Conservation (phyloP, 345 rosid species). For the Excoecaria cochinchinensis region DNA sequence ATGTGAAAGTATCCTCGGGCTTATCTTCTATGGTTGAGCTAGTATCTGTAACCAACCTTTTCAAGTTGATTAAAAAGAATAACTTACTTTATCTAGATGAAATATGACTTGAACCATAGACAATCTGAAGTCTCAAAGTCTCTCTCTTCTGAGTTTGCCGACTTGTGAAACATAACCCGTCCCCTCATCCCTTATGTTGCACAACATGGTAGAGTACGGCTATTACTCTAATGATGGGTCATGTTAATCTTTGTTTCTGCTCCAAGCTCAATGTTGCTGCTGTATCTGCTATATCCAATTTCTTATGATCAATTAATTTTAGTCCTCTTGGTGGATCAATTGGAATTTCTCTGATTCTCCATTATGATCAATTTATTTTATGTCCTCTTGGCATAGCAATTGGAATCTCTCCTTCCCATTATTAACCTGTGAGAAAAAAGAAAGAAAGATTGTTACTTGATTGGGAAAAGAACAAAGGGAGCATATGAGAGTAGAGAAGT, state of each 20-base stretch:
- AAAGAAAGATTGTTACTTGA: neutral
- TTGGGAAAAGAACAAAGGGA: neutral
- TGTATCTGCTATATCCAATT: neutral
- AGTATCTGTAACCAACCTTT: neutral
- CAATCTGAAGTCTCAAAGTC: neutral
- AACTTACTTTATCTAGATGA: neutral
- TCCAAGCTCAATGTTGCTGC: neutral
- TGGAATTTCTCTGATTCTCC: neutral
- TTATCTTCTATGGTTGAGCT: neutral
- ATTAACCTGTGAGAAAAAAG: neutral
- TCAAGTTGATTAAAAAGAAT: neutral
- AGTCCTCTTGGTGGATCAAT: neutral
- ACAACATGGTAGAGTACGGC: neutral
- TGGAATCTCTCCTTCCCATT: neutral
- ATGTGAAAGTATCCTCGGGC: neutral
- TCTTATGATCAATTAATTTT: neutral
- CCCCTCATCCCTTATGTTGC: neutral
- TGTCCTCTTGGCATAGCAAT: neutral
- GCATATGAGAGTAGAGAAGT: neutral
- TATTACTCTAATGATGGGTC: neutral
- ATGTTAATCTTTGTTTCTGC: neutral
- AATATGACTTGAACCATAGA: neutral
- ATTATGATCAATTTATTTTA: neutral
- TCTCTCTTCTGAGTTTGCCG: neutral
- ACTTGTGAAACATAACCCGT: neutral